Conservation (phyloP, 2,329 filamentous ascomycete species). For the Aureobasidium namibiae region DNA sequence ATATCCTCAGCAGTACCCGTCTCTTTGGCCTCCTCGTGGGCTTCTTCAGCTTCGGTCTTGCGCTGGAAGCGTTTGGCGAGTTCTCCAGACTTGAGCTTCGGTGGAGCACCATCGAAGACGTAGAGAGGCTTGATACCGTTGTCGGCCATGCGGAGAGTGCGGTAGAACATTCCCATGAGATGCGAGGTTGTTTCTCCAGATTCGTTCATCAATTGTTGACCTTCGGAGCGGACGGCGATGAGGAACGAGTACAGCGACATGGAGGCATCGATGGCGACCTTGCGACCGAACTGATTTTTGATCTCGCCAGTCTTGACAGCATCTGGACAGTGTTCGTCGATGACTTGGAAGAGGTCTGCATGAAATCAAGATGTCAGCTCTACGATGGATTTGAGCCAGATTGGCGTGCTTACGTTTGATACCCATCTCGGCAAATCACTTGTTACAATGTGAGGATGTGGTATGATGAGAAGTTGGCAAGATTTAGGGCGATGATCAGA, state of each 20-base stretch:
- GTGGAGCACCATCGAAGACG: slow-evolving; percentile 93
- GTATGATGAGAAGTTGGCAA: not conserved
- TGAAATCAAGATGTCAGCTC: not conserved
- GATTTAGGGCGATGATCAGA: not conserved
- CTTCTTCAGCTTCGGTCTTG: slow-evolving; percentile 84
- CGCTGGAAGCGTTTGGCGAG: slow-evolving; percentile 92
- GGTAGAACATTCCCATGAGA: slow-evolving; percentile 99
- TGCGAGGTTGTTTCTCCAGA: slow-evolving; percentile 95
- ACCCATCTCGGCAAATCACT: slow-evolving; percentile 23
- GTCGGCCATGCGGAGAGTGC: slow-evolving; percentile 93
- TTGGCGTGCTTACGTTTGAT: slow-evolving; percentile 25
- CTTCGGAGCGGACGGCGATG: slow-evolving; percentile 92
- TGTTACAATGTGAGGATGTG: not conserved
- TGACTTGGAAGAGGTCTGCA: slow-evolving; percentile 38
- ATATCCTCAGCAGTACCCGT: slow-evolving; percentile 95
- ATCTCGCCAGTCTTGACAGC: slow-evolving; percentile 95
- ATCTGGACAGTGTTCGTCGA: slow-evolving; percentile 65
- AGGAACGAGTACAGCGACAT: slow-evolving; percentile 99
- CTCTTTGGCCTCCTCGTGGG: slow-evolving; percentile 91
- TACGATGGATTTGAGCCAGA: too few species aligned
- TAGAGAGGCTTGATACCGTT: slow-evolving; percentile 98
- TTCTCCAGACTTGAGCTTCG: slow-evolving; percentile 95
- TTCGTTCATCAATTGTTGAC: slow-evolving; percentile 92
- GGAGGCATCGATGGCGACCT: slow-evolving; percentile 92
- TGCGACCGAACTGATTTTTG: slow-evolving; percentile 97